A percentile compares a stretch with the other conserved stretches of the same genome.
These are phyloP conservation scores for Xanthoconium purpureum DNA, from an alignment of 768 basidiomycete species.

Conservation along the genomic window DNA sequence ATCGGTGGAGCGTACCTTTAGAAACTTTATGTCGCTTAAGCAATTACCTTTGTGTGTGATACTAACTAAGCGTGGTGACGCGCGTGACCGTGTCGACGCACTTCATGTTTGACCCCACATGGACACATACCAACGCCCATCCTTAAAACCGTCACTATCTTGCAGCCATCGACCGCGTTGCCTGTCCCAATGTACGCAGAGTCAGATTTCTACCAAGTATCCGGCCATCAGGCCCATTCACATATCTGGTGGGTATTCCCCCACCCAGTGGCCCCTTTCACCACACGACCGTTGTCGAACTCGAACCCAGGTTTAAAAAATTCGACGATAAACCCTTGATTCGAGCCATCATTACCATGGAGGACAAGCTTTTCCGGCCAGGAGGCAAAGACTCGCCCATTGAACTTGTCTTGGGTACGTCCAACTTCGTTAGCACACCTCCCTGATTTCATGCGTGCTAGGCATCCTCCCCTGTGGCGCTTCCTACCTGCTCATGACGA, in stretches of 20 bases:
- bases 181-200: conserved; percentile 10
- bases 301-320: conserved; percentile 23
- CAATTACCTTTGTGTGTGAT: too few species aligned
- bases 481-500: conserved; percentile 43
- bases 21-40: too few species aligned
- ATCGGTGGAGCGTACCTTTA: too few species aligned
- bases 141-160: background rate
- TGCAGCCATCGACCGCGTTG: too few species aligned
- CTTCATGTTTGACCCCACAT: background rate
- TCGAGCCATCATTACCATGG: conserved; percentile 7
- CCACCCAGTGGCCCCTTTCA: background rate
- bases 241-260: conserved; percentile 20
- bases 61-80: too few species aligned
- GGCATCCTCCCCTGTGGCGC: conserved; percentile 44
- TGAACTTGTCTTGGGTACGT: conserved; percentile 45
- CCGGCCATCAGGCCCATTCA: conserved; percentile 29
- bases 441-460: conserved; percentile 13
- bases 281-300: background rate
- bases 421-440: background rate
- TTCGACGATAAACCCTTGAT: conserved; percentile 38
- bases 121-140: background rate
- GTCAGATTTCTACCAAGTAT: conserved; percentile 28
- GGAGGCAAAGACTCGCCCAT: conserved; percentile 27
- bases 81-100: conserved; percentile 2
- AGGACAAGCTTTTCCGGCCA: conserved; percentile 32